These are phyloP conservation scores for Calonectria hongkongensis DNA, from an alignment of 2,329 filamentous ascomycete species.

Conservation along the genomic window DNA sequence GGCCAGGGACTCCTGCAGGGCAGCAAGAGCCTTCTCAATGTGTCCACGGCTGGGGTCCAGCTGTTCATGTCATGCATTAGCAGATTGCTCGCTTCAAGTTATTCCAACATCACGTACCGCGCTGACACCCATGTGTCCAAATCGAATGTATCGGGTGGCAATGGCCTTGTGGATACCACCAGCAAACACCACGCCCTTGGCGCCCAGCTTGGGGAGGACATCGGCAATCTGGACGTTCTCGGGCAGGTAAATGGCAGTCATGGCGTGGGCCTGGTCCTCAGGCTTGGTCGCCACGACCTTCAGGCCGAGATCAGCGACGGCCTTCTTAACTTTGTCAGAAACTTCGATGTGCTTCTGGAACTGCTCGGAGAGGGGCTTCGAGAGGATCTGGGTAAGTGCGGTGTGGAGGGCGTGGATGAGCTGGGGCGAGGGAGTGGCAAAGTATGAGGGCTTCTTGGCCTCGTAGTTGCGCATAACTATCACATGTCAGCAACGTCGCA, in stretches of 20 bases:
- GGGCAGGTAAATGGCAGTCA: constrained; percentile 98
- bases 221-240: constrained; percentile 88
- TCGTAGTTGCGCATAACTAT: constrained; percentile 99
- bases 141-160: constrained; percentile 92
- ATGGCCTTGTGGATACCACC: constrained; percentile 98
- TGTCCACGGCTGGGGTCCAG: constrained; percentile 87
- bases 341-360: constrained; percentile 87
- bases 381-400: constrained; percentile 88
- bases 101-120: constrained; percentile 73
- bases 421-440: constrained; percentile 96
- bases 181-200: constrained; percentile 94
- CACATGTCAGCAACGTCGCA: constrained; percentile 40
- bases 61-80: constrained; percentile 58
- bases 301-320: constrained; percentile 86
- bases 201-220: constrained; percentile 87
- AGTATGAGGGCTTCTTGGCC: constrained; percentile 97
- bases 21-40: constrained; percentile 88
- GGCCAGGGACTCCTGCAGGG: constrained; percentile 82
- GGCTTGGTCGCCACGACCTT: constrained; percentile 90
- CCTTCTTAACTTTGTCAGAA: constrained; percentile 91
- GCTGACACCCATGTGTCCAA: constrained; percentile 98
- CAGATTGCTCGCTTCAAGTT: constrained; percentile 18
- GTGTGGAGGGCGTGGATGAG: constrained; percentile 95
- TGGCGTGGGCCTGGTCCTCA: constrained; percentile 95
- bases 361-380: constrained; percentile 85